Conservation (phyloP, 1,139 yeast genomes). For the Protomyces lactucae-debilis region DNA sequence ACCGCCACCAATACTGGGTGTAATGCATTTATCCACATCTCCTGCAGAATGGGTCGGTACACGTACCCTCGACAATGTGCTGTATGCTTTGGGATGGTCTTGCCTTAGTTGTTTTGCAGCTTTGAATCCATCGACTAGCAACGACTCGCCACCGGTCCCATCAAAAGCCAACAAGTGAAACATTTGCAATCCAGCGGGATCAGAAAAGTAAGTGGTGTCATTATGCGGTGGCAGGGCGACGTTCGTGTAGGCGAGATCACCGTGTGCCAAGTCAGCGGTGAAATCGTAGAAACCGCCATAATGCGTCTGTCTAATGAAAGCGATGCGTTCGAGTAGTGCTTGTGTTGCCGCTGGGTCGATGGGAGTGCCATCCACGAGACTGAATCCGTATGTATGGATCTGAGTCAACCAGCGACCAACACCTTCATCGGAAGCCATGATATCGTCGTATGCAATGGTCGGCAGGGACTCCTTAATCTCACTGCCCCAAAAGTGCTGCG, state of each 20-base stretch:
- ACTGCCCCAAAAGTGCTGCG: slow-evolving; percentile 48
- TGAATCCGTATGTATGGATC: slow-evolving; percentile 56
- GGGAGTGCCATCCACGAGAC: slow-evolving; percentile 61
- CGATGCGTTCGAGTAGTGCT: slow-evolving; percentile 54
- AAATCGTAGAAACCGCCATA: slow-evolving; percentile 78
- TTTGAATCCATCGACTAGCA: slow-evolving; percentile 64
- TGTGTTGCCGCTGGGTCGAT: slow-evolving; percentile 59
- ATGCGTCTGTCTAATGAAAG: slow-evolving; percentile 66
- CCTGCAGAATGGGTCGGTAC: slow-evolving; percentile 79
- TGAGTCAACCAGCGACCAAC: slow-evolving; percentile 58
- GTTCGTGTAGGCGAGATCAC: slow-evolving; percentile 72
- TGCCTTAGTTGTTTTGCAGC: slow-evolving; percentile 53
- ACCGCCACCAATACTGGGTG: slow-evolving; percentile 52
- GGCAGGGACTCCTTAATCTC: slow-evolving; percentile 50
- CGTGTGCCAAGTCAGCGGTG: slow-evolving; percentile 64
- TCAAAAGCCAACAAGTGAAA: slow-evolving; percentile 64
- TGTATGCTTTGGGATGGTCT: slow-evolving; percentile 53
- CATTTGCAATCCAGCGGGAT: slow-evolving; percentile 68
- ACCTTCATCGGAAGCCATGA: slow-evolving; percentile 48
- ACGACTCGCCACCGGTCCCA: slow-evolving; percentile 70
- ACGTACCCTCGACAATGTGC: slow-evolving; percentile 50
- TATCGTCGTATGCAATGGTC: slow-evolving; percentile 47
- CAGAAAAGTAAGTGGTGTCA: slow-evolving; percentile 76
- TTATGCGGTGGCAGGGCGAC: slow-evolving; percentile 65
- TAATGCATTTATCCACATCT: slow-evolving; percentile 61